A percentile compares a stretch with the other conserved stretches of the same genome.
These are phyloP conservation scores for Penicillium manginii DNA, from an alignment of 495 filamentous ascomycete species.

Conservation along the genomic window DNA sequence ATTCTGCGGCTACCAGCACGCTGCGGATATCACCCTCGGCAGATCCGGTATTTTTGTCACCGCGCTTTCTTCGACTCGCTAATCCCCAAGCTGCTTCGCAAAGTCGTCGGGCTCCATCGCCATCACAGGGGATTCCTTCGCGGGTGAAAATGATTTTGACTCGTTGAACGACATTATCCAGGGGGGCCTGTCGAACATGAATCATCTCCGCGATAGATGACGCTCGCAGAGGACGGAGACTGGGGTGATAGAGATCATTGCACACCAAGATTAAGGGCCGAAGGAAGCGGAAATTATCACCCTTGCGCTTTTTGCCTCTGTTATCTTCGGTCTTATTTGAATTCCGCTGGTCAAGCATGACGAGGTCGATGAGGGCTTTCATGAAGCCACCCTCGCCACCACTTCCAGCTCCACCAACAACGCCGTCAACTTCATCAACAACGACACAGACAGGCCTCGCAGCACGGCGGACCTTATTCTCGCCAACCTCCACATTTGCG, in stretches of 20 bases:
- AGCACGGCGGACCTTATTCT: constrained; percentile 68
- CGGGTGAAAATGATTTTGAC: constrained; percentile 81
- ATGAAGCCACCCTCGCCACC: constrained; percentile 85
- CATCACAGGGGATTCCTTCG: constrained; percentile 84
- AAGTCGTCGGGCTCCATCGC: constrained; percentile 82
- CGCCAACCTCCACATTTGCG: constrained; percentile 65
- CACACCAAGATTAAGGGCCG: constrained; percentile 91
- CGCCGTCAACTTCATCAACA: constrained; percentile 95
- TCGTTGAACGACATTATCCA: constrained; percentile 83
- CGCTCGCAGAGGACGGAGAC: constrained; percentile 79
- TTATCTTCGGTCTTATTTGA: constrained; percentile 44
- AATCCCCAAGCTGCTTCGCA: constrained; percentile 96
- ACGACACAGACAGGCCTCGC: constrained; percentile 89
- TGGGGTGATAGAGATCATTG: constrained; percentile 96
- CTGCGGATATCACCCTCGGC: constrained; percentile 90
- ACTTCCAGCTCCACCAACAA: constrained; percentile 74
- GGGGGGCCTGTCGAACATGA: constrained; percentile 84
- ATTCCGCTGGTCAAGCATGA: constrained; percentile 84
- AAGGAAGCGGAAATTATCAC: constrained; percentile 81
- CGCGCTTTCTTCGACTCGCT: constrained; percentile 61
- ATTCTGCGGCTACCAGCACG: constrained; percentile 92
- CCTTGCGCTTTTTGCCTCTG: constrained; percentile 61
- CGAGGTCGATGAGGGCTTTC: constrained; percentile 89
- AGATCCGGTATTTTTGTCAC: constrained; percentile 54
- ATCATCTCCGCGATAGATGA: constrained; percentile 85